Evolutionary conservation across 2,329 filamentous ascomycete species (phyloP).

Genomic region (Samsoniella hepiali): DNA sequence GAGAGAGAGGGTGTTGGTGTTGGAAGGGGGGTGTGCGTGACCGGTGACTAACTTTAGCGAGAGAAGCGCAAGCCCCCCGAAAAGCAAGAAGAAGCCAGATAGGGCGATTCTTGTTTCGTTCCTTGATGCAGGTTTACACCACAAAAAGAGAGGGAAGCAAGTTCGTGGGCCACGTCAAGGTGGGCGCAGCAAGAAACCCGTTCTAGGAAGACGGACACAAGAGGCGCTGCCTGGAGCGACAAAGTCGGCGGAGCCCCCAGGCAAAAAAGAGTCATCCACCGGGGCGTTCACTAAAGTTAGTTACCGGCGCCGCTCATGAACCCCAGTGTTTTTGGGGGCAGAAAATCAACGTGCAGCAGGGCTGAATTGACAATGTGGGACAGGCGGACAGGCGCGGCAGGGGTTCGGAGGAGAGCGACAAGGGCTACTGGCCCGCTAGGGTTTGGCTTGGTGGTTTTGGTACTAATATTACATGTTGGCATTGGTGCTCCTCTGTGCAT

Average conservation of each 20-base stretch:
- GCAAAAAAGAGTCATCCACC: constrained; percentile 1
- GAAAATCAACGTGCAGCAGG: constrained; percentile 6
- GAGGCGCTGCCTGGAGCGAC: not conserved
- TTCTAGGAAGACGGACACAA: not conserved
- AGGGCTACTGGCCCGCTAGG: too few species aligned
- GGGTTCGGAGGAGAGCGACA: not conserved
- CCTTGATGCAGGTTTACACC: too few species aligned
- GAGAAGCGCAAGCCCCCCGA: not conserved
- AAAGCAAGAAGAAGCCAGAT: not conserved
- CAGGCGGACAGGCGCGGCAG: constrained; percentile 11
- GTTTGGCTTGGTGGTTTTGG: too few species aligned
- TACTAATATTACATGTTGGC: too few species aligned
- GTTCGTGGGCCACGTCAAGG: not conserved
- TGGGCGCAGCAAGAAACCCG: not conserved
- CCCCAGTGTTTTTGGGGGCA: not conserved
- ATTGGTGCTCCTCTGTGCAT: too few species aligned
- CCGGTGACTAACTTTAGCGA: constrained; percentile 12
- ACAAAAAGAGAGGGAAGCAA: too few species aligned
- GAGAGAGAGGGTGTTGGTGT: constrained; percentile 1
- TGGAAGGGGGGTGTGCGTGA: constrained; percentile 1
- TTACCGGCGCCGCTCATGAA: not conserved
- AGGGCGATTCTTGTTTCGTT: not conserved
- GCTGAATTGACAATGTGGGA: constrained; percentile 14
- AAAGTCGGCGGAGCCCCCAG: not conserved
- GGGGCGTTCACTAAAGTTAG: not conserved